Conservation (phyloP, 352 stramenopile species). For the Pythium biforme region DNA sequence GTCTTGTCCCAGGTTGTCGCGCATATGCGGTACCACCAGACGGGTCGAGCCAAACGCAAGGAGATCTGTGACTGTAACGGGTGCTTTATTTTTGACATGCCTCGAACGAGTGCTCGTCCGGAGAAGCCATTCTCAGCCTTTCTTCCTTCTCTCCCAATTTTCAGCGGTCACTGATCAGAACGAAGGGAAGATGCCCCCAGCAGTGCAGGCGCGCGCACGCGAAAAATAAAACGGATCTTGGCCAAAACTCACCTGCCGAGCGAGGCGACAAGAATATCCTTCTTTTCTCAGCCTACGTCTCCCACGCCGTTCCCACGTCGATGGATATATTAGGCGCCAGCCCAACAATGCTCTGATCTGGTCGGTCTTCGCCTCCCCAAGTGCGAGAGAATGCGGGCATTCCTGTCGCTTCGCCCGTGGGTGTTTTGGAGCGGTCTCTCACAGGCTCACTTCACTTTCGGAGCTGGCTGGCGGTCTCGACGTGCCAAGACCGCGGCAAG, state of each 20-base stretch:
- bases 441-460: conserved; percentile 9
- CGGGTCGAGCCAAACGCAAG: background rate
- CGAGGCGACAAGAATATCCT: background rate
- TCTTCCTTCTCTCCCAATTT: background rate
- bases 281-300: background rate
- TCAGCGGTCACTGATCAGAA: conserved; percentile 8
- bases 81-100: background rate
- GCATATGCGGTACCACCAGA: background rate
- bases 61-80: conserved; percentile 9
- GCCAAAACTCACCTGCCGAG: background rate
- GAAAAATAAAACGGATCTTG: conserved; percentile 1
- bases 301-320: no score
- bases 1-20: background rate
- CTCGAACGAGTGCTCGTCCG: no score
- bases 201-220: background rate
- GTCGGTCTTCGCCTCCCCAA: background rate
- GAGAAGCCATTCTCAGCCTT: background rate
- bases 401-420: background rate
- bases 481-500: background rate
- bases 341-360: background rate
- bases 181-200: background rate
- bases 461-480: background rate
- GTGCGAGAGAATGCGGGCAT: conserved; percentile 1
- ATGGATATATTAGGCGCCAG: background rate
- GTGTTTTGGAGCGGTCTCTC: background rate